phyloP scores from a whole-genome alignment of 176 grass and related monocot genomes.

The Musa troglodytarum region DNA sequence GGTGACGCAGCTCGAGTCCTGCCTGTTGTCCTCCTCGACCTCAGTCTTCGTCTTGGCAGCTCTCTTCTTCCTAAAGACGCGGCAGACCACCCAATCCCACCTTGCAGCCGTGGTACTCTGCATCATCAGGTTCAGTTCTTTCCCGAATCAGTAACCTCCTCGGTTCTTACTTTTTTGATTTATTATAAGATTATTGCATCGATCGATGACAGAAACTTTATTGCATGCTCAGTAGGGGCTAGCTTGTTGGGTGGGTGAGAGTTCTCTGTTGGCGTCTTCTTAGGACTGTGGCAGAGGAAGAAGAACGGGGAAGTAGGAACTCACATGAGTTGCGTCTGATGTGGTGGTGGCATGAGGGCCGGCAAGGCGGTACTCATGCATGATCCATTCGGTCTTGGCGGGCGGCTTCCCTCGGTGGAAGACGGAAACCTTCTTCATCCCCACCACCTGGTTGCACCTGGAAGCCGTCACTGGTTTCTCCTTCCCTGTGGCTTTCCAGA shows the following conservation, averaged over 20 bases:
- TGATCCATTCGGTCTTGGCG: constrained; percentile 39
- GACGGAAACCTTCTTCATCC: constrained; percentile 40
- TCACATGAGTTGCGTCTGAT: too few species aligned
- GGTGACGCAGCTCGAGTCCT: not conserved
- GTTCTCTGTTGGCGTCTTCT: too few species aligned
- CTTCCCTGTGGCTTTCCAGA: constrained; percentile 61
- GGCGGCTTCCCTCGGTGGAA: constrained; percentile 38
- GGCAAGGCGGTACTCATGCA: constrained; percentile 68
- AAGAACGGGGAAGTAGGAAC: too few species aligned
- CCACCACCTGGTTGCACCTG: constrained; percentile 37
- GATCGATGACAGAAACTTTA: not conserved
- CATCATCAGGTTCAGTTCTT: not conserved
- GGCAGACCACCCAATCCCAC: constrained; percentile 56
- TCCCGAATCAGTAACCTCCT: not conserved
- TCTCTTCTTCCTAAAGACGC: constrained; percentile 39
- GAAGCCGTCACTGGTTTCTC: constrained; percentile 33
- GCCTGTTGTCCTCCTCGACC: not conserved
- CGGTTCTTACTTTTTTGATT: not conserved
- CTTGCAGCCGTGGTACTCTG: constrained; percentile 27
- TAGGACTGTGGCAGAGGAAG: too few species aligned
- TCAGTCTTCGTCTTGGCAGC: not conserved
- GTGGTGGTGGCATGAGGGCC: not conserved
- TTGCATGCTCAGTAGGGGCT: not conserved
- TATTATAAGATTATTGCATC: not conserved
- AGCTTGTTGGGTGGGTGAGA: not conserved